phyloP scores from a whole-genome alignment of 1,284 basidiomycete species.

The Fomes fomentarius region DNA sequence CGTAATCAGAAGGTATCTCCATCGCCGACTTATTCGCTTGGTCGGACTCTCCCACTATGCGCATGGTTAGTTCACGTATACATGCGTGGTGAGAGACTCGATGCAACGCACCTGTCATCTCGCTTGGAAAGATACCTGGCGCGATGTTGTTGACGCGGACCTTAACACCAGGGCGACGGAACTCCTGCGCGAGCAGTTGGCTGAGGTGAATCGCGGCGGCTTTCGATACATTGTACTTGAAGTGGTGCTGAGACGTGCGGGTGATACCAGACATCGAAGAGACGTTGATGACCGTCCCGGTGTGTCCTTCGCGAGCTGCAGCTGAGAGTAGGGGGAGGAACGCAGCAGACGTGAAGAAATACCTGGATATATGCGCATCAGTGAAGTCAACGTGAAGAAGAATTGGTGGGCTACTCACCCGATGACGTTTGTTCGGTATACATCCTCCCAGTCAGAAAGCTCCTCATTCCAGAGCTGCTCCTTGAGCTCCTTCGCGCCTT shows the following conservation, averaged over 20 bases:
- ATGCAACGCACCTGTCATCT: conserved; percentile 39
- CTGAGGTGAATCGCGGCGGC: conserved; percentile 42
- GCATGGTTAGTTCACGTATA: neutral
- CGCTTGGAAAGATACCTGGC: conserved; percentile 41
- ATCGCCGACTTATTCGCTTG: conserved; percentile 40
- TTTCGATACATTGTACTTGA: conserved; percentile 43
- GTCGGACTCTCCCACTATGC: conserved; percentile 34
- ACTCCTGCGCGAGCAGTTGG: conserved; percentile 41
- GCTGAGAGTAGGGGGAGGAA: conserved; percentile 44
- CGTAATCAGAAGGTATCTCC: conserved; percentile 31
- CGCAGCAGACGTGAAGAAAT: conserved; percentile 41
- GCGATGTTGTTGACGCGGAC: conserved; percentile 43
- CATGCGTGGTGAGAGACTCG: no score
- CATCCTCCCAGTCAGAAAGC: conserved; percentile 37
- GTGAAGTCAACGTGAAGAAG: no score
- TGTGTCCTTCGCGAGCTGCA: conserved; percentile 33
- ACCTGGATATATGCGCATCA: conserved; percentile 25
- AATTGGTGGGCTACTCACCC: conserved; percentile 22
- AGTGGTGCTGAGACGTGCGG: conserved; percentile 40
- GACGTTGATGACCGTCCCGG: conserved; percentile 40
- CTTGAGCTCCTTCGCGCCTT: conserved; percentile 34
- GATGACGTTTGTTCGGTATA: conserved; percentile 42
- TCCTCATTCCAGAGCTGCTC: conserved; percentile 39
- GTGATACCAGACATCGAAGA: conserved; percentile 43
- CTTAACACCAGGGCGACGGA: conserved; percentile 36